These are phyloP conservation scores for Mentha longifolia DNA, from an alignment of 257 asterid genomes.

Conservation along the genomic window DNA sequence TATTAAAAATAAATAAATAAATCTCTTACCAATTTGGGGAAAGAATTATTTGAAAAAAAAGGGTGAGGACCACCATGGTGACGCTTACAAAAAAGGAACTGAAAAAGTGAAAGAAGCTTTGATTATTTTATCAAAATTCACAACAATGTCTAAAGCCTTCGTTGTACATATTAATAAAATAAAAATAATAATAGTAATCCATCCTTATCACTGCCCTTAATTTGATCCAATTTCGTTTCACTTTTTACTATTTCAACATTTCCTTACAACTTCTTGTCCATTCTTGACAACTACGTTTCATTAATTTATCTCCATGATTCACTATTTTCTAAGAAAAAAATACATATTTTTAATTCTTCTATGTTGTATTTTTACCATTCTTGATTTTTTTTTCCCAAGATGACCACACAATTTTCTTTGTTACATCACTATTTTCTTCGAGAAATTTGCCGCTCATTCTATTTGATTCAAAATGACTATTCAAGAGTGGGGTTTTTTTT, in stretches of 20 bases:
- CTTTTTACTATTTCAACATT: constrained; percentile 6
- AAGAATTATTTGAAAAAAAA: background rate
- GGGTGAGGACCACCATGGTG: background rate
- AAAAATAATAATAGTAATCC: background rate
- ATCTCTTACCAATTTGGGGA: background rate
- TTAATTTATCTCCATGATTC: constrained; percentile 1
- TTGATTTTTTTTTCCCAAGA: background rate
- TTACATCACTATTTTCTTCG: background rate
- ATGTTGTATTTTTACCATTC: background rate
- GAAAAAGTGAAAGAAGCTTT: constrained; percentile 10
- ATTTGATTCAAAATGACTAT: background rate
- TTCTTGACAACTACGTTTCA: constrained; percentile 19
- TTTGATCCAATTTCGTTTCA: constrained; percentile 28
- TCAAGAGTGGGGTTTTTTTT: background rate
- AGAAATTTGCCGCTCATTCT: background rate
- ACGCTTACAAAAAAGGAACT: background rate
- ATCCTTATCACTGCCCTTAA: constrained; percentile 23
- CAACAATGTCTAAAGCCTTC: background rate
- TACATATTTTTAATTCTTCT: background rate
- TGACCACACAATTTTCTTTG: background rate
- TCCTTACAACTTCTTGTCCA: constrained; percentile 22
- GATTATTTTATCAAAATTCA: background rate
- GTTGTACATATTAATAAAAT: background rate
- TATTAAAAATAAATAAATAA: background rate
- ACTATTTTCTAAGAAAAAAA: background rate